Evolutionary conservation across 106 monocot genomes (phyloP), one percentile per base, ranked within the genome.

Genomic region (Dioscorea alata): DNA sequence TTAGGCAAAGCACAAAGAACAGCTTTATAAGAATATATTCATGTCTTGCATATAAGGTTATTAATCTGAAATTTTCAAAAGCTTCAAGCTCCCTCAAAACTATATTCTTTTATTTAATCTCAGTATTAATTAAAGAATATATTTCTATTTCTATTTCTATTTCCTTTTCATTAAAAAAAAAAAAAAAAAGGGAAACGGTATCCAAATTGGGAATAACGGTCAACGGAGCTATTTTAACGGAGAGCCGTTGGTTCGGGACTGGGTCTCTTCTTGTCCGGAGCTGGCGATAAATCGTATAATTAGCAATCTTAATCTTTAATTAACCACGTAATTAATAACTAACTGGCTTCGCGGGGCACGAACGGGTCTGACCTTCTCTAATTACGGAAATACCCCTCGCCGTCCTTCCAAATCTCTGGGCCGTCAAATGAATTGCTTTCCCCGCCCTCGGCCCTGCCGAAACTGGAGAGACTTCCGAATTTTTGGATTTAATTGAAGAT

Each of bases 11-110:
- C 10, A 42, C 10, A 42, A 42, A 42, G 42, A 42, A 42, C 4
- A 42, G 42, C 6, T 6, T 42, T 42, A 3, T 42, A 3, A 33
- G 65, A 49, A 33, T 60, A 60, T 64, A 68, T 57, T 78, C 71
- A 34, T 23, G 35, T 33, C 52, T 20, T 59, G 50, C 54, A 19
- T 19, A 21, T 49, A 49, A 48, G 49, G 65, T 66, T 19, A 66
- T 66, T 15, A 16, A 16, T 54, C 54, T 42, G 42, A 42, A 42
- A 42, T 3, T 8, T 8, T 42, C 42, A 42, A 42, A 28, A 42
- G 42, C 42, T 42, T 42, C 6, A 28, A 28, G 28, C 28, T 28
- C 28, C 3, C 28, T 28, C 28, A 28, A 1, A 28, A 28, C 3
- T 28, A 28, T 28, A 28, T 28, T 28, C 28, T 28, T 28, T 28